phyloP scores from a whole-genome alignment of 495 filamentous ascomycete genomes.

The Darksidea phi region DNA sequence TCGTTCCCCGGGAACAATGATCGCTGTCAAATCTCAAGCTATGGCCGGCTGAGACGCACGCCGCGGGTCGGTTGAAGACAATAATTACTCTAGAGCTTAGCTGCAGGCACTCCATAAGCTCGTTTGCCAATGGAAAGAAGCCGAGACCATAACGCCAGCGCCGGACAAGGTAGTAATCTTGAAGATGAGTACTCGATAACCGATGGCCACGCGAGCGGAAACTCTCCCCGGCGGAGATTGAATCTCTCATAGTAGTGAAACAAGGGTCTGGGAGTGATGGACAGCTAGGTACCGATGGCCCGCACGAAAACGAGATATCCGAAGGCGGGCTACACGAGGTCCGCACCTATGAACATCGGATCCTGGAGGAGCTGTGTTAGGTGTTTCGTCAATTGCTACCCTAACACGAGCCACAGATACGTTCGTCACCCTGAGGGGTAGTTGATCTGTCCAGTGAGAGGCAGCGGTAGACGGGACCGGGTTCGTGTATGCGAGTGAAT shows the following conservation, averaged over 20 bases:
- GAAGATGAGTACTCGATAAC: not conserved
- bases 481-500: not conserved
- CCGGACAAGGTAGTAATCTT: not conserved
- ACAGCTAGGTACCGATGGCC: not conserved
- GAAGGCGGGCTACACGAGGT: not conserved
- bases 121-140: not conserved
- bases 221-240: constrained; percentile 9
- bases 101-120: not conserved
- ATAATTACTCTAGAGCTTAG: not conserved
- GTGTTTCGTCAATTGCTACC: not conserved
- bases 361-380: not conserved
- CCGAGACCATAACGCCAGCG: not conserved
- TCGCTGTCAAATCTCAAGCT: not conserved
- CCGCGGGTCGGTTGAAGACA: not conserved
- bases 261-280: not conserved
- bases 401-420: not conserved
- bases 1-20: constrained; percentile 5
- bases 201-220: not conserved
- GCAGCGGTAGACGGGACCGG: not conserved
- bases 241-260: constrained; percentile 3
- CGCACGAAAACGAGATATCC: not conserved
- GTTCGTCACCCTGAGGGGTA: not conserved
- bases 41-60: constrained; percentile 1
- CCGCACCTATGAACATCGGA: not conserved
- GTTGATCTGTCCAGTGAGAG: not conserved